Percentiles rank a stretch among this genome's conserved stretches.
Conservation (phyloP, 1,284 basidiomycete species). For the Entoloma clypeatum region DNA sequence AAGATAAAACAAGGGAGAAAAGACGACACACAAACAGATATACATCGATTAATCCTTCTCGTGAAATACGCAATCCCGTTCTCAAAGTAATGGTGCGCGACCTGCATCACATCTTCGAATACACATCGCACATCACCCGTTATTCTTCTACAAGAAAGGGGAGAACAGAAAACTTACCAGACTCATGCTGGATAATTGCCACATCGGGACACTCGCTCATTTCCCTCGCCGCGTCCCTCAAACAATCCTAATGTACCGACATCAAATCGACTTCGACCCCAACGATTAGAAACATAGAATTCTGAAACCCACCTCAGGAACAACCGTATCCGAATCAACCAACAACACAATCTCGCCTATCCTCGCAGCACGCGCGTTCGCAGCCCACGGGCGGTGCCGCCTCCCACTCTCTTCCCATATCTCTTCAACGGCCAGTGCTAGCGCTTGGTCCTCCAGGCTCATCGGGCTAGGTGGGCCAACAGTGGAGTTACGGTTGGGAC, state of each 20-base stretch:
- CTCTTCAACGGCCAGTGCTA: slow-evolving; percentile 59
- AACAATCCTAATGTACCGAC: slow-evolving; percentile 74
- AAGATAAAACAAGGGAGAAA: too few species aligned
- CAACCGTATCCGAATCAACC: slow-evolving; percentile 81
- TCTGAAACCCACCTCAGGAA: slow-evolving; percentile 53
- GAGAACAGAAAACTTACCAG: too few species aligned
- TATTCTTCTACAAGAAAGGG: too few species aligned
- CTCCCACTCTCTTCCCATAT: slow-evolving; percentile 48
- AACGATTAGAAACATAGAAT: not conserved
- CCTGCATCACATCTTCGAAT: slow-evolving; percentile 73
- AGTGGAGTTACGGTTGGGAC: not conserved
- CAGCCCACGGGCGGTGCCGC: slow-evolving; percentile 58
- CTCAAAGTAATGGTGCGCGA: slow-evolving; percentile 83
- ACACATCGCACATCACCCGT: not conserved
- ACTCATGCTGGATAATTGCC: slow-evolving; percentile 83
- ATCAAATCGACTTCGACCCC: too few species aligned
- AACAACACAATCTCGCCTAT: slow-evolving; percentile 64
- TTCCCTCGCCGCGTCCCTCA: slow-evolving; percentile 82
- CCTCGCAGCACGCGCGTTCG: slow-evolving; percentile 53
- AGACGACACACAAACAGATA: too few species aligned
- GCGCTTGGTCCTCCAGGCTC: slow-evolving; percentile 42
- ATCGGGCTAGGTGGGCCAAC: slow-evolving; percentile 5
- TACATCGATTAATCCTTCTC: slow-evolving; percentile 71
- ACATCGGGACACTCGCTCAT: slow-evolving; percentile 74
- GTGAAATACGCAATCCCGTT: slow-evolving; percentile 85